Percentiles rank a stretch among this genome's conserved stretches.
Evolutionary conservation across 441 rosid species (phyloP).

Genomic region (Codiaeum variegatum): DNA sequence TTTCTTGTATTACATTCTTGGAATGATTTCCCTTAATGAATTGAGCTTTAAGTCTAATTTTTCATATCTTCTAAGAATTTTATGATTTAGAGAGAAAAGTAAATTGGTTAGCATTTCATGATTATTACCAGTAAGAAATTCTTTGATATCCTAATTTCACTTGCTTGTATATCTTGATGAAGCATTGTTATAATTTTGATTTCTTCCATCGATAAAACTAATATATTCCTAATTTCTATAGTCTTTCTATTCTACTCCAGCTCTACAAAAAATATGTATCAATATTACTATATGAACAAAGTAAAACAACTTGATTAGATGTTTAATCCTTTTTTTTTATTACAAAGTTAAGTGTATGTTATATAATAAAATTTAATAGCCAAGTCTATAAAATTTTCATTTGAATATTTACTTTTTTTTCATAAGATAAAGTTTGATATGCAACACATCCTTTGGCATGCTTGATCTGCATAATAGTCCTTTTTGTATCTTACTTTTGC

Average conservation of each 20-base stretch:
- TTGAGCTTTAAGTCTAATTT: neutral
- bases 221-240: neutral
- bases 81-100: conserved; percentile 58
- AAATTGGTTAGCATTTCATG: conserved; percentile 61
- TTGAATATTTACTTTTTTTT: neutral
- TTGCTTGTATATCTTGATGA: conserved; percentile 16
- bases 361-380: neutral
- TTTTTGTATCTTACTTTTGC: conserved; percentile 7
- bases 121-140: conserved; percentile 63
- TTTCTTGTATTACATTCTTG: neutral
- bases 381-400: neutral
- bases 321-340: neutral
- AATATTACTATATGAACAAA: neutral
- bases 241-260: neutral
- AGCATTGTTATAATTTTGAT: conserved; percentile 4
- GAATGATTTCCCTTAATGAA: neutral
- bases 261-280: neutral
- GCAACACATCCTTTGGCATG: neutral
- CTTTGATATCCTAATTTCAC: conserved; percentile 1
- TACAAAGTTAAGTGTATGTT: neutral
- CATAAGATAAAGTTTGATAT: neutral
- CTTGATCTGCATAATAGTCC: neutral
- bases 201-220: neutral
- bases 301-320: neutral
- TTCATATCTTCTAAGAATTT: conserved; percentile 42